Conservation (phyloP, 768 basidiomycete species). For the Ephemerocybe angulata region DNA sequence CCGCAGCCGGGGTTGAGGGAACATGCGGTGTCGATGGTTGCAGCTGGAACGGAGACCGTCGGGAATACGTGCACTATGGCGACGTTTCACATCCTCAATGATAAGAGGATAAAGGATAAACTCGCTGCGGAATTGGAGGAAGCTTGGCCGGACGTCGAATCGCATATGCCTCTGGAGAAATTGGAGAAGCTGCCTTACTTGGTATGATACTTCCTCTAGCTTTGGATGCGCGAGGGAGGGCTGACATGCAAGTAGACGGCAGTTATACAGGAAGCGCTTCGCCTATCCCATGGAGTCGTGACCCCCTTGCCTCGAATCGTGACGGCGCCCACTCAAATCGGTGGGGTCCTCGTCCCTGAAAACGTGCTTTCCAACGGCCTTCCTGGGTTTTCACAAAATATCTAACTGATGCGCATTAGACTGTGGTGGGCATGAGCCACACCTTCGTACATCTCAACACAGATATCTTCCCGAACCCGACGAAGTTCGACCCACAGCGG, state of each 20-base stretch:
- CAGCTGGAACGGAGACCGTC: constrained; percentile 43
- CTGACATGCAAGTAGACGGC: constrained; percentile 35
- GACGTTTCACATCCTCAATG: constrained; percentile 31
- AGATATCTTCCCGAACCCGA: constrained; percentile 38
- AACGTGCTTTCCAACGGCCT: constrained; percentile 25
- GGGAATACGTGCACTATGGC: constrained; percentile 37
- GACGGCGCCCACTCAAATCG: constrained; percentile 28
- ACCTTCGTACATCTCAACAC: constrained; percentile 37
- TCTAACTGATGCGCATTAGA: constrained; percentile 21
- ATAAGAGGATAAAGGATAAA: constrained; percentile 24
- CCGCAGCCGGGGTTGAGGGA: background rate
- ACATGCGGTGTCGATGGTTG: constrained; percentile 1
- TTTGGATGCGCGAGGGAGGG: too few species aligned
- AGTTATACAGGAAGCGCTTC: constrained; percentile 44
- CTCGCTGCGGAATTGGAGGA: constrained; percentile 30
- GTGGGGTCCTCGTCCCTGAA: constrained; percentile 32
- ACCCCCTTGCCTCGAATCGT: constrained; percentile 39
- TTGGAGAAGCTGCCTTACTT: constrained; percentile 46
- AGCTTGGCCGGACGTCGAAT: constrained; percentile 40
- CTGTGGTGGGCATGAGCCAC: constrained; percentile 38
- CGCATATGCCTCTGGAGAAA: constrained; percentile 26
- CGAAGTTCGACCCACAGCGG: constrained; percentile 37
- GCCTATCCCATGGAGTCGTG: constrained; percentile 38
- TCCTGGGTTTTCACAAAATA: background rate
- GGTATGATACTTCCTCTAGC: too few species aligned